Evolutionary conservation across 2,329 filamentous ascomycete genomes (phyloP).

Genomic region (Elsinoe necatrix): DNA sequence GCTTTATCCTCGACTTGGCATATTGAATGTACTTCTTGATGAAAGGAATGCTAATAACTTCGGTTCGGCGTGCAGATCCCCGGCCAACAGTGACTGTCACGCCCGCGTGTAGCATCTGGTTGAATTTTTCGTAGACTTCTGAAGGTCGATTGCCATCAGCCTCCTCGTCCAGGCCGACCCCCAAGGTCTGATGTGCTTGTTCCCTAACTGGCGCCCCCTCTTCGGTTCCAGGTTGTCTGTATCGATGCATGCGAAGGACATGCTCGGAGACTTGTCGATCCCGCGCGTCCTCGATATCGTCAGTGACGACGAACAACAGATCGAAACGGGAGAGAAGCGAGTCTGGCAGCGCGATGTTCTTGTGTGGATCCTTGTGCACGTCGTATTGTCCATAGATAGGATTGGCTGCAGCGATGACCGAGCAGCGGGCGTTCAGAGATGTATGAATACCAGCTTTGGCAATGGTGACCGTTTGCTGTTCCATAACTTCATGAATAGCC

Average conservation of each 20-base stretch:
- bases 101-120: constrained; percentile 89
- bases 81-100: constrained; percentile 69
- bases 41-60: constrained; percentile 92
- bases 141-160: constrained; percentile 68
- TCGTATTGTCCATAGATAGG: constrained; percentile 98
- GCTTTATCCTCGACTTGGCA: constrained; percentile 84
- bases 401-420: constrained; percentile 92
- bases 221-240: constrained; percentile 83
- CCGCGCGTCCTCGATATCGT: constrained; percentile 90
- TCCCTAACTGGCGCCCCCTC: constrained; percentile 93
- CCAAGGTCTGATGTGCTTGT: constrained; percentile 71
- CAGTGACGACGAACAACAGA: constrained; percentile 92
- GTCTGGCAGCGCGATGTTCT: constrained; percentile 95
- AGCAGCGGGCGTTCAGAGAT: constrained; percentile 90
- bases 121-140: constrained; percentile 92
- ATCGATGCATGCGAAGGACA: constrained; percentile 93
- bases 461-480: constrained; percentile 98
- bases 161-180: constrained; percentile 73
- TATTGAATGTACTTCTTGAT: constrained; percentile 99
- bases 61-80: constrained; percentile 65
- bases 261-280: constrained; percentile 93
- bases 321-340: constrained; percentile 97
- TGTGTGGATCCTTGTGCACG: constrained; percentile 95
- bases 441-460: constrained; percentile 98
- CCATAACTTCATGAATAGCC: constrained; percentile 99